phyloP scores from a whole-genome alignment of 2,329 filamentous ascomycete species.

The Pseudovirgaria hyperparasitica region DNA sequence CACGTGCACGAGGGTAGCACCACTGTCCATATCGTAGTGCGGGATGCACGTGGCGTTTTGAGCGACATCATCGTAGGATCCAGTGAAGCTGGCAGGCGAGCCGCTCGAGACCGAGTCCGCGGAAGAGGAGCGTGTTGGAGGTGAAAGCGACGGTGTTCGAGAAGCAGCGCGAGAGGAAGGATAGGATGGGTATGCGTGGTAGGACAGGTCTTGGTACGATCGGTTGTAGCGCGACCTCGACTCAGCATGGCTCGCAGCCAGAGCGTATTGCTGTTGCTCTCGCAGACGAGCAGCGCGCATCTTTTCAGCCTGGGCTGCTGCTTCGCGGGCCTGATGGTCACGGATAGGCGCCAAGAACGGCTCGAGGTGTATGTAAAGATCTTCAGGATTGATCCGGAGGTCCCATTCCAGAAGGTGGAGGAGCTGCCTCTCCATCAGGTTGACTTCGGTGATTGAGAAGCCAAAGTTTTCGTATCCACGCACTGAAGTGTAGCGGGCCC shows the following conservation, averaged over 20 bases:
- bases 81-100: slow-evolving; percentile 21
- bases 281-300: slow-evolving; percentile 30
- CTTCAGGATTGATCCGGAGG: slow-evolving; percentile 68
- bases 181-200: slow-evolving; percentile 17
- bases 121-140: slow-evolving; percentile 26
- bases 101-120: slow-evolving; percentile 18
- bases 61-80: slow-evolving; percentile 18
- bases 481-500: slow-evolving; percentile 84
- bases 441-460: slow-evolving; percentile 91
- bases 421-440: slow-evolving; percentile 98
- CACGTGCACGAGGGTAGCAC: slow-evolving; percentile 32
- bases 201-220: slow-evolving; percentile 23
- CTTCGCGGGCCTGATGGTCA: slow-evolving; percentile 38
- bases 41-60: slow-evolving; percentile 11
- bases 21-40: slow-evolving; percentile 29
- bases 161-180: slow-evolving; percentile 25
- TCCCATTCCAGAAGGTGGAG: slow-evolving; percentile 94
- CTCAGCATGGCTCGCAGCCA: slow-evolving; percentile 27
- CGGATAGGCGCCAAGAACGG: slow-evolving; percentile 81
- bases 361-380: slow-evolving; percentile 79
- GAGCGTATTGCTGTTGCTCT: slow-evolving; percentile 22
- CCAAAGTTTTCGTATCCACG: slow-evolving; percentile 64
- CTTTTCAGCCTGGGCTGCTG: slow-evolving; percentile 44
- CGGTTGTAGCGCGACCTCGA: slow-evolving; percentile 13
- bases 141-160: slow-evolving; percentile 37